Base-by-base conservation (phyloP, 2,329 filamentous ascomycete species). In the Drechmeria coniospora region DNA sequence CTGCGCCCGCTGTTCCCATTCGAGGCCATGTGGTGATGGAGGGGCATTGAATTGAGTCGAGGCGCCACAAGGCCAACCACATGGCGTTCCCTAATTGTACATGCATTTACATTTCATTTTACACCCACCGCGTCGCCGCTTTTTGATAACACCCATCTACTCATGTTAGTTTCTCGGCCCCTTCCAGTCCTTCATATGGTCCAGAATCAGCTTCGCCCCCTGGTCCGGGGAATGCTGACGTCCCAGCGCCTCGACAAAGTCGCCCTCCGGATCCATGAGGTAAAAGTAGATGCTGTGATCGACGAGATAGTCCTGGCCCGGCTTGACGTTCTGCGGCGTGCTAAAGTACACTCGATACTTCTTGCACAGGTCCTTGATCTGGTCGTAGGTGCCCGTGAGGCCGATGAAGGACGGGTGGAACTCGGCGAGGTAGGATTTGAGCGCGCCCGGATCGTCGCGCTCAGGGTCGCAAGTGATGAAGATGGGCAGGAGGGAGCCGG, bases 241-340 rank as follows among this genome's bases (percentile, higher is more conserved):
- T 12, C 90, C 90, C 46, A 98, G 75, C 9, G 86, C 92, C 61
- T 98, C 92, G 16, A 98, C 87, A 53, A 98, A 98, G 52, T 98
- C 86, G 13, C 87, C 87, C 42, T 95, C 86, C 0, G 90, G 90
- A 51, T 95, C 90, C 90, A 98, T 98, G 41, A 98, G 59, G 54
- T 98, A 98, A 47, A 98, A 98, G 64, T 98, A 98, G 42, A 98
- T 98, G 54, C 84, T 94, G 60, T 98, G 90, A 53, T 98, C 90
- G 9, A 98, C 90, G 43, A 98, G 56, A 51, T 98, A 98, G 54
- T 98, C 90, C 62, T 94, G 80, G 1, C 87, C 90, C 1, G 84
- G 79, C 63, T 86, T 79, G 31, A 95, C 81, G 37, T 84, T 69
- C 42, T 72, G 65, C 19, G 90, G 90, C 26, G 90, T 98, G 47